These are phyloP conservation scores for Aspergillus tamarii DNA, from an alignment of 2,329 filamentous ascomycete species.

Conservation along the genomic window DNA sequence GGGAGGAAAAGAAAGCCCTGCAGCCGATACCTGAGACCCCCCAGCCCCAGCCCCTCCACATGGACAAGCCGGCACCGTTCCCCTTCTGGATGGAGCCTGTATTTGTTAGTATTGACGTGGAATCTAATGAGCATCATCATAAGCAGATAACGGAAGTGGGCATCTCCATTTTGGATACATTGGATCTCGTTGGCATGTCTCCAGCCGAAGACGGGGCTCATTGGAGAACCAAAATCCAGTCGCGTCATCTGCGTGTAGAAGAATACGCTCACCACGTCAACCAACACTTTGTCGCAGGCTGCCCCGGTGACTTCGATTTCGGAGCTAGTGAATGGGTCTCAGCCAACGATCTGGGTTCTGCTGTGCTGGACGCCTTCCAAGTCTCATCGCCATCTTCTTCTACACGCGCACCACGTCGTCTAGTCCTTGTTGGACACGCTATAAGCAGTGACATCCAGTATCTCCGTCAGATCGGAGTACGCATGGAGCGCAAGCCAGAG, in stretches of 20 bases:
- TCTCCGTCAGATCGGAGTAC: slow-evolving; percentile 66
- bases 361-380: slow-evolving; percentile 59
- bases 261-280: slow-evolving; percentile 73
- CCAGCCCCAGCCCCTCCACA: slow-evolving; percentile 44
- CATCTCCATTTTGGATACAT: slow-evolving; percentile 77
- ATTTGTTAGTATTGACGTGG: slow-evolving; percentile 80
- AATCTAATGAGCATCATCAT: slow-evolving; percentile 72
- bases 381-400: slow-evolving; percentile 56
- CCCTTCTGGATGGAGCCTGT: slow-evolving; percentile 60
- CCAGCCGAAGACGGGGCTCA: slow-evolving; percentile 65
- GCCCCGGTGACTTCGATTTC: slow-evolving; percentile 76
- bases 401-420: slow-evolving; percentile 49
- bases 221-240: slow-evolving; percentile 70
- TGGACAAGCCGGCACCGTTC: slow-evolving; percentile 51
- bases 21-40: slow-evolving; percentile 20
- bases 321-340: slow-evolving; percentile 61
- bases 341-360: slow-evolving; percentile 47
- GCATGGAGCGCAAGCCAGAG: slow-evolving; percentile 37
- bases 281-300: slow-evolving; percentile 68
- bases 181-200: slow-evolving; percentile 55
- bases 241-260: slow-evolving; percentile 74
- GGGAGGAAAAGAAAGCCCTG: slow-evolving; percentile 23
- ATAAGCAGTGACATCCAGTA: slow-evolving; percentile 68
- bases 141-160: slow-evolving; percentile 81
- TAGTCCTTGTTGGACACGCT: slow-evolving; percentile 82